Evolutionary conservation across 306 rosid species (phyloP), one percentile per base, ranked within the genome.

Genomic region (Trifolium pratense): DNA sequence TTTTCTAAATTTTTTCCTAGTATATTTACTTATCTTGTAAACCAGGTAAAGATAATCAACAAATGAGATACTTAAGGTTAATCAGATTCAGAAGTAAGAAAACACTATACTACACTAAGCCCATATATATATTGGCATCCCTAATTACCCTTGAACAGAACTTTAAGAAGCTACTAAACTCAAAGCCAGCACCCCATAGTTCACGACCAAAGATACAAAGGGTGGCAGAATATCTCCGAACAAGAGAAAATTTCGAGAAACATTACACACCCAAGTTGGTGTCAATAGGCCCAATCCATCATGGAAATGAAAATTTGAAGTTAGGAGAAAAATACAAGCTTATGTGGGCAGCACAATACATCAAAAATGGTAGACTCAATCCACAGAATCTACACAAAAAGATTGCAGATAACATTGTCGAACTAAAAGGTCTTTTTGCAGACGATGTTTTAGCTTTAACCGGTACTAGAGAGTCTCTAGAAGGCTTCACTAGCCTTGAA

Each of bases 281-380:
- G 7, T 74, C 79, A 25, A 20, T 79, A 0, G 75, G 75, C 17
- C 79, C 71, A 6, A 74, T 79, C 25, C 75, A 73, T 23, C 60
- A 79, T 6, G 79, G 26, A 1, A 3, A 26, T 0, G 0, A 4
- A 5, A 26, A 74, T 13, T 43, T 79, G 0, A 2, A 58, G 14
- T 10, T 13, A 10, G 83, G 75, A 58, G 75, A 67, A 11, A 5
- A 49, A 2, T 74, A 67, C 60, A 73, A 74, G 6, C 52, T 36
- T 3, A 51, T 14, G 51, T 43, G 75, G 69, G 68, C 74, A 10
- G 37, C 16, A 10, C 3, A 6, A 5, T 68, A 60, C 59, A 32
- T 68, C 1, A 5, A 18, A 1, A 12, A 4, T 36, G 39, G 6
- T 0, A 1, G 4, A 40, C 16, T 0, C 2, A 20, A 0, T n/a